Percentiles rank a stretch among this genome's conserved stretches.
These are phyloP conservation scores for Chlorella vulgaris DNA, from an alignment of 139 green algal genomes.

Conservation along the genomic window DNA sequence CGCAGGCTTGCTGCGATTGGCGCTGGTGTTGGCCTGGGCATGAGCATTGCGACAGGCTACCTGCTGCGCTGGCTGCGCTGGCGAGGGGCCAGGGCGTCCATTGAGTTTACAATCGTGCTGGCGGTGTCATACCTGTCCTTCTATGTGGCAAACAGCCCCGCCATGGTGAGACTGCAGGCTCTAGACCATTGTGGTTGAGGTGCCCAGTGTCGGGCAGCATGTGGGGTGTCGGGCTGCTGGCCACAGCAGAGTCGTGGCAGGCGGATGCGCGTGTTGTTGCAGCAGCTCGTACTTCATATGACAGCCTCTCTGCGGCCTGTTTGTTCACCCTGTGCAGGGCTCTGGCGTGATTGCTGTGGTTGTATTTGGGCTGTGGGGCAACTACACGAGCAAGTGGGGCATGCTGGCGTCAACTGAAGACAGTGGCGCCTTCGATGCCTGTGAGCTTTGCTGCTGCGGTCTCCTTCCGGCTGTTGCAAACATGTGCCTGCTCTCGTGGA, in stretches of 20 bases:
- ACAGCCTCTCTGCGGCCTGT: neutral
- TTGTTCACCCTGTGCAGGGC: neutral
- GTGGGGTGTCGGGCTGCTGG: neutral
- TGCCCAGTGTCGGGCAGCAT: neutral
- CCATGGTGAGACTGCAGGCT: conserved; percentile 18
- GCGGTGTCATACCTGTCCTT: conserved; percentile 76
- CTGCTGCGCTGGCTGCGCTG: conserved; percentile 63
- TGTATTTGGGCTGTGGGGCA: conserved; percentile 84
- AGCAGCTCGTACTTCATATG: neutral
- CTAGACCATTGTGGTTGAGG: too few relatives aligned
- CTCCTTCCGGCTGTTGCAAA: too few relatives aligned
- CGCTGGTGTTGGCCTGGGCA: conserved; percentile 61
- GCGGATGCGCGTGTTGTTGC: neutral
- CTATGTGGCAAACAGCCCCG: conserved; percentile 58
- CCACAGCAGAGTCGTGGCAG: neutral
- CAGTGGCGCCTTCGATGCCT: conserved; percentile 38
- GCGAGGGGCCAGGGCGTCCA: conserved; percentile 38
- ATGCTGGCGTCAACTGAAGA: conserved; percentile 39
- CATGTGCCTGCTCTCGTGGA: too few relatives aligned
- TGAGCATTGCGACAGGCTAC: conserved; percentile 50
- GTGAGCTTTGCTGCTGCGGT: too few relatives aligned
- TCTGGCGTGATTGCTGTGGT: conserved; percentile 83
- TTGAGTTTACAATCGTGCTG: conserved; percentile 71
- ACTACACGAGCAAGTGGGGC: conserved; percentile 70
- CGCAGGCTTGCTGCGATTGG: conserved; percentile 51